Percentiles rank a stretch among this genome's conserved stretches.
Conservation (phyloP, 305 asterid genomes). For the Salvia sclarea region DNA sequence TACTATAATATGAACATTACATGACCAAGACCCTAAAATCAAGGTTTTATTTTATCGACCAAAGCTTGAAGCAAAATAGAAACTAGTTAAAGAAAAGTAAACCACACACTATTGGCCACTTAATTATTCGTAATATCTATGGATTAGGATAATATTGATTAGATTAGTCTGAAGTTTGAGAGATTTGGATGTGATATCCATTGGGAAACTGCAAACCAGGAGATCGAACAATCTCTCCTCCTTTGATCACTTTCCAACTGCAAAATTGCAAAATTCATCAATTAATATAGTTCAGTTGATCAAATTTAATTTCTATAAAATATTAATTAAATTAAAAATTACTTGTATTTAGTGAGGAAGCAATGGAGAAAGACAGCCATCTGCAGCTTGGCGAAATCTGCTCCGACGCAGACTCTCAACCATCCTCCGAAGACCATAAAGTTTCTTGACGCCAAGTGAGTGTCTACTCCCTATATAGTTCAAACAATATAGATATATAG, state of each 20-base stretch:
- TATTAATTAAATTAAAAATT: conserved; percentile 26
- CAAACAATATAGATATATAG: background rate
- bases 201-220: conserved; percentile 88
- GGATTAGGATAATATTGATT: too few species aligned
- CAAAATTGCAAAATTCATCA: too few species aligned
- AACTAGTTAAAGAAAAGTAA: too few species aligned
- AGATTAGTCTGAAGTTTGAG: too few species aligned
- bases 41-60: too few species aligned
- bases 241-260: conserved; percentile 65
- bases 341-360: conserved; percentile 77
- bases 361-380: conserved; percentile 86
- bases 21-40: too few species aligned
- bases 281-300: too few species aligned
- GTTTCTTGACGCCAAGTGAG: conserved; percentile 69
- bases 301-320: too few species aligned
- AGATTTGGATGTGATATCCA: conserved; percentile 64
- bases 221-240: conserved; percentile 74
- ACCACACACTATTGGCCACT: too few species aligned
- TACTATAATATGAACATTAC: too few species aligned
- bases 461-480: conserved; percentile 64
- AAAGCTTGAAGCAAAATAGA: too few species aligned
- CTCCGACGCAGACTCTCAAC: conserved; percentile 86
- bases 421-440: conserved; percentile 99
- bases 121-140: too few species aligned
- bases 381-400: conserved; percentile 87